Percentiles rank a stretch among this genome's conserved stretches.
These are phyloP conservation scores for Backusella westeae DNA, from an alignment of 192 early-diverging fungal species.

Conservation along the genomic window DNA sequence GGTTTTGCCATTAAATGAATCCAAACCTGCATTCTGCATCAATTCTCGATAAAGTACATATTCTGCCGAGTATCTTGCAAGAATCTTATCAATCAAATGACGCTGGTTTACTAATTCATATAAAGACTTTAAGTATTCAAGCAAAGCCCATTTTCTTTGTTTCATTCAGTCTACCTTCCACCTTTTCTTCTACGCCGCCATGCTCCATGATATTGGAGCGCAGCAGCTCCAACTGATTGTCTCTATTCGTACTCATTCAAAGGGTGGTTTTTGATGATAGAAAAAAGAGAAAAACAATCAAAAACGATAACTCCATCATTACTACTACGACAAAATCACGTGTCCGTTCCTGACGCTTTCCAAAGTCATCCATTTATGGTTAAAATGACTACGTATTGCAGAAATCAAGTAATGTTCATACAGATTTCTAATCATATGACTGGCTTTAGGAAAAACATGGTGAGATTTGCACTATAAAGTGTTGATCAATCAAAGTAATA, in stretches of 20 bases:
- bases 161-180: slow-evolving; percentile 42
- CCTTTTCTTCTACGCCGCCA: slow-evolving; percentile 58
- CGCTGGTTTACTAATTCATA: slow-evolving; percentile 73
- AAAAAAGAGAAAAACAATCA: not conserved
- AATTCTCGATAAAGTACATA: slow-evolving; percentile 84
- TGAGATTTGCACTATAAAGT: too few relatives aligned
- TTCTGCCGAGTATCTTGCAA: slow-evolving; percentile 84
- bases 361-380: not conserved
- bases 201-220: slow-evolving; percentile 46
- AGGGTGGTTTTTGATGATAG: not conserved
- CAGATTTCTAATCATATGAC: too few relatives aligned
- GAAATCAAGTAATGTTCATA: too few relatives aligned
- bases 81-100: slow-evolving; percentile 90
- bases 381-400: too few relatives aligned
- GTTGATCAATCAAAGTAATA: too few relatives aligned
- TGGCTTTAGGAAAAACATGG: too few relatives aligned
- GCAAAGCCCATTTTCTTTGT: not conserved
- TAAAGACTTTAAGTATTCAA: not conserved
- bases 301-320: not conserved
- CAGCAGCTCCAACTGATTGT: slow-evolving; percentile 22
- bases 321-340: not conserved
- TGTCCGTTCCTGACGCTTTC: not conserved
- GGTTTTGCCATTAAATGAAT: not conserved
- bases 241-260: not conserved
- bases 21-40: slow-evolving; percentile 60